Conservation (phyloP, 345 rosid genomes). For the Camelina neglecta region DNA sequence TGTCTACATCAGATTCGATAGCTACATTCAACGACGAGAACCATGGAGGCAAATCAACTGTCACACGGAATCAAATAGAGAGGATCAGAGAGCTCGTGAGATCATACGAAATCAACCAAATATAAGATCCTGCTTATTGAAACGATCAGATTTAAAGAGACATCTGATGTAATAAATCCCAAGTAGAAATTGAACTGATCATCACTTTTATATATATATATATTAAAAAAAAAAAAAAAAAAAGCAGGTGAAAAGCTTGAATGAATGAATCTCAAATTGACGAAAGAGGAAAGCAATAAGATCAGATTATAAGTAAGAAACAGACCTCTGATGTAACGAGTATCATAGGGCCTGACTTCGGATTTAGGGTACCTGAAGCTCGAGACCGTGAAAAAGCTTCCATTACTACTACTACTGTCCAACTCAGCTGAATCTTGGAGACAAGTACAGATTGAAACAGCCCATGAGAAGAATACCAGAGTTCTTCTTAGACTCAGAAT, state of each 20-base stretch:
- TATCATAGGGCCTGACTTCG: conserved; percentile 60
- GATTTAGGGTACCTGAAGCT: conserved; percentile 76
- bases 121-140: background rate
- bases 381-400: conserved; percentile 55
- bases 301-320: background rate
- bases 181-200: conserved; percentile 13
- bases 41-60: conserved; percentile 96
- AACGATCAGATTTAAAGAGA: background rate
- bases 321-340: conserved; percentile 78
- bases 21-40: conserved; percentile 79
- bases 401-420: conserved; percentile 14
- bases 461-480: conserved; percentile 23
- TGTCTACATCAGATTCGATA: conserved; percentile 76
- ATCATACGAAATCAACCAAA: background rate
- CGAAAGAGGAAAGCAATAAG: too few relatives aligned
- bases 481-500: conserved; percentile 10
- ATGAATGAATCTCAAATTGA: background rate
- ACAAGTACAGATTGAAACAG: conserved; percentile 18
- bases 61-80: conserved; percentile 30
- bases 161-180: background rate
- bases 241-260: background rate
- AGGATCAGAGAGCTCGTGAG: conserved; percentile 27
- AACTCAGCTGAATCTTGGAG: conserved; percentile 20
- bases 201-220: background rate
- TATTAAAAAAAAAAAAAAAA: too few relatives aligned